Conservation (phyloP, 352 stramenopile genomes). For the Phytophthora cryptogea region DNA sequence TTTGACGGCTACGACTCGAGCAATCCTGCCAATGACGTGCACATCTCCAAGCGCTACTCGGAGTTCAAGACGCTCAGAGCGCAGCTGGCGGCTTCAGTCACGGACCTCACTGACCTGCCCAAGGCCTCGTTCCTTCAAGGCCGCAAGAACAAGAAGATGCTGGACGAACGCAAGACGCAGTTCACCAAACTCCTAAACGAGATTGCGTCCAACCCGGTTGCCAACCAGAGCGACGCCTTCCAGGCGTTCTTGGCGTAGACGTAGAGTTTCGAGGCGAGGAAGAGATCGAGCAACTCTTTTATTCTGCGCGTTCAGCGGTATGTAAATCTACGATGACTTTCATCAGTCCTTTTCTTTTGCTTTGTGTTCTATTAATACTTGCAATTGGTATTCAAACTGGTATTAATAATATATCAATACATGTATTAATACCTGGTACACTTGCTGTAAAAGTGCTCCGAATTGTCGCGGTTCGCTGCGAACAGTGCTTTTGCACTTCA, state of each 20-base stretch:
- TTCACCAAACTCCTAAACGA: constrained; percentile 66
- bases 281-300: constrained; percentile 13
- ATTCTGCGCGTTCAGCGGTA: constrained; percentile 9
- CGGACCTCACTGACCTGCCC: constrained; percentile 53
- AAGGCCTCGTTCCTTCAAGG: constrained; percentile 51
- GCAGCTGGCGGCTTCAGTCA: constrained; percentile 50
- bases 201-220: constrained; percentile 52
- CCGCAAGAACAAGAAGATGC: constrained; percentile 60
- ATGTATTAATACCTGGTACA: no score
- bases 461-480: no score
- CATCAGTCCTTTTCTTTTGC: not conserved
- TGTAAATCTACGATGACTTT: constrained; percentile 30
- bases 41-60: constrained; percentile 74
- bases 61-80: constrained; percentile 75
- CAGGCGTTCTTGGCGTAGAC: constrained; percentile 54
- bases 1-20: constrained; percentile 42
- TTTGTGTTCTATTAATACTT: no score
- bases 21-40: constrained; percentile 55
- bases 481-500: not conserved
- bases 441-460: no score
- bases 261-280: constrained; percentile 9
- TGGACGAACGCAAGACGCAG: constrained; percentile 58
- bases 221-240: constrained; percentile 49
- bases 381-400: no score
- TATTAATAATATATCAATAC: no score